Evolutionary conservation across 2,329 filamentous ascomycete species (phyloP).

Genomic region (Corinectria fuckeliana): DNA sequence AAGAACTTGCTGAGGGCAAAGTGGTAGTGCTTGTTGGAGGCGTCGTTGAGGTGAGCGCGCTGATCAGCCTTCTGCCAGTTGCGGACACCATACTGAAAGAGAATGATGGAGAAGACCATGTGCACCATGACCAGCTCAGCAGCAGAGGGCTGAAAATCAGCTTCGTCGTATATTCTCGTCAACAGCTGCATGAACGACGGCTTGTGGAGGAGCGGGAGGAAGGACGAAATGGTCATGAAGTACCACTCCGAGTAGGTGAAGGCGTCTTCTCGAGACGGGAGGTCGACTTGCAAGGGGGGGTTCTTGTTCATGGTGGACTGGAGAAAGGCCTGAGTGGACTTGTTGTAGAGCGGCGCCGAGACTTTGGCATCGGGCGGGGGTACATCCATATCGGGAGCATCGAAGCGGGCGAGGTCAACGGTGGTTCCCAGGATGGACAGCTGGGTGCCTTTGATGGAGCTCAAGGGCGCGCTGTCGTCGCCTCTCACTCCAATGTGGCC

Average conservation of each 20-base stretch:
- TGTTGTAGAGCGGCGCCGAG: constrained; percentile 65
- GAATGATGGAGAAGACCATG: constrained; percentile 80
- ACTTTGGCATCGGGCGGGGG: constrained; percentile 45
- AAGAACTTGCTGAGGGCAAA: constrained; percentile 74
- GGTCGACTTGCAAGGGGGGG: constrained; percentile 59
- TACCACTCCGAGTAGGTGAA: constrained; percentile 77
- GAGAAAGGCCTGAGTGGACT: constrained; percentile 74
- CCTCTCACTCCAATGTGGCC: constrained; percentile 71
- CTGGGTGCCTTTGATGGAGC: constrained; percentile 76
- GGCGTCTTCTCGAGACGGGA: constrained; percentile 70
- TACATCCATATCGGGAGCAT: constrained; percentile 71
- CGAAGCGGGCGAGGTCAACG: constrained; percentile 78
- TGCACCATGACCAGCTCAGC: constrained; percentile 75
- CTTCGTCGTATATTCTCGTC: constrained; percentile 73
- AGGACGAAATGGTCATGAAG: constrained; percentile 74
- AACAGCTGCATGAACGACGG: constrained; percentile 74
- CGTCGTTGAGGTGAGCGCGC: constrained; percentile 62
- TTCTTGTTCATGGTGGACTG: constrained; percentile 69
- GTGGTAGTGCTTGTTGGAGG: constrained; percentile 80
- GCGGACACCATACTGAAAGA: constrained; percentile 77
- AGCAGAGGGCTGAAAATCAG: constrained; percentile 64
- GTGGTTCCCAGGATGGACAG: constrained; percentile 81
- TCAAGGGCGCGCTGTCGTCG: constrained; percentile 70
- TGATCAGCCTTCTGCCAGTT: constrained; percentile 65
- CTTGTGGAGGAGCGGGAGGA: constrained; percentile 78